phyloP scores from a whole-genome alignment of 805 yeast genomes.

The Candida sithepensis region DNA sequence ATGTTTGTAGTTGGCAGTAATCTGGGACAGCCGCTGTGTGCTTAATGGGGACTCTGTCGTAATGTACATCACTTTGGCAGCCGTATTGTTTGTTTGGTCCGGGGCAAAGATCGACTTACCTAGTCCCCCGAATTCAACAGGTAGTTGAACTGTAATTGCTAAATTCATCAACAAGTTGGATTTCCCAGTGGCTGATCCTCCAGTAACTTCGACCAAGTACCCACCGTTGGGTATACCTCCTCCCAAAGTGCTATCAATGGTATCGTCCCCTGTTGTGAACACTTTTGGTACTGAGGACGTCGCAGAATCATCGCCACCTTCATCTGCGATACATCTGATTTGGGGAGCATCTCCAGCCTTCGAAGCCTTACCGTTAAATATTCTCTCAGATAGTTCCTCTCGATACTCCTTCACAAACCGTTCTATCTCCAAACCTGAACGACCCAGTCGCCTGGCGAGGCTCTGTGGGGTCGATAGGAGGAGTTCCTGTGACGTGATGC shows the following conservation, averaged over 20 bases:
- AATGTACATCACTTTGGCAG: constrained; percentile 45
- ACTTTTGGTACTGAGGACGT: neutral
- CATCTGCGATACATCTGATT: neutral
- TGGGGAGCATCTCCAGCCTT: neutral
- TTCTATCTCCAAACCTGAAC: constrained; percentile 32
- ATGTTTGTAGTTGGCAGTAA: constrained; percentile 28
- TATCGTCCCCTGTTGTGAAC: constrained; percentile 52
- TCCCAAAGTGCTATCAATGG: constrained; percentile 45
- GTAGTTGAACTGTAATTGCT: constrained; percentile 54
- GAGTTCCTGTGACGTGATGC: constrained; percentile 39
- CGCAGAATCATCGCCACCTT: too few species aligned
- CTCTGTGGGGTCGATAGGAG: constrained; percentile 35
- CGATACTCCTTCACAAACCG: constrained; percentile 16
- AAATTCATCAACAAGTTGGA: constrained; percentile 74
- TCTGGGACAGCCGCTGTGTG: constrained; percentile 57
- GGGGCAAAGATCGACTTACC: constrained; percentile 27
- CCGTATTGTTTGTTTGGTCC: constrained; percentile 12
- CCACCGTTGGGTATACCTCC: constrained; percentile 50
- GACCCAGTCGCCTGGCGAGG: constrained; percentile 29
- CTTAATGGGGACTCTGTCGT: constrained; percentile 76
- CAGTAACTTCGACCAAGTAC: constrained; percentile 69
- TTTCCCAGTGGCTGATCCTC: constrained; percentile 84
- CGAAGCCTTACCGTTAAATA: neutral
- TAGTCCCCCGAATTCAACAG: constrained; percentile 44
- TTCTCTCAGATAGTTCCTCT: constrained; percentile 3